A percentile compares a stretch with the other conserved stretches of the same genome.
phyloP scores from a whole-genome alignment of 371 early-diverging fungal genomes.

The Zopfochytrium polystomum region DNA sequence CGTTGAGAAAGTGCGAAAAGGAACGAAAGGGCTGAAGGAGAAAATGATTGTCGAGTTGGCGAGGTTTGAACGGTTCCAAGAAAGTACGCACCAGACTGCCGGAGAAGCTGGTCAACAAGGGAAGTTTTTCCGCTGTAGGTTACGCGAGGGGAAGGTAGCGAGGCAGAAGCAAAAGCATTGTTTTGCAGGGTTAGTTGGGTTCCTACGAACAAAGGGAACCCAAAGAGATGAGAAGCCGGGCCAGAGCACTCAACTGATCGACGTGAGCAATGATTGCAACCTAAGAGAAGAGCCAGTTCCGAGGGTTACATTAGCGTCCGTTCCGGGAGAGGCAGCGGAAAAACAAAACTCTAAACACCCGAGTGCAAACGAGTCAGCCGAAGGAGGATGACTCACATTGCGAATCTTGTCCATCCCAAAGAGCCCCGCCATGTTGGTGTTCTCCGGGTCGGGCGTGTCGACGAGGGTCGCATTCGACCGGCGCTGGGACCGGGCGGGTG shows the following conservation, averaged over 20 bases:
- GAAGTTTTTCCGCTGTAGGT: conserved; percentile 52
- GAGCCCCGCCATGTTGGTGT: too few relatives aligned
- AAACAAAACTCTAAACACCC: too few relatives aligned
- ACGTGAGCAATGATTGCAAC: conserved; percentile 65
- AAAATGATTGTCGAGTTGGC: not conserved
- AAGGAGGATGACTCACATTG: too few relatives aligned
- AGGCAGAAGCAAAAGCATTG: conserved; percentile 27
- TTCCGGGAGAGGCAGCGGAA: too few relatives aligned
- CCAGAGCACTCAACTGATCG: conserved; percentile 68
- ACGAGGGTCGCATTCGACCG: too few relatives aligned
- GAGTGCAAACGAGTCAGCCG: too few relatives aligned
- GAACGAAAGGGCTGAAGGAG: not conserved
- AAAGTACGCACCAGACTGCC: conserved; percentile 30
- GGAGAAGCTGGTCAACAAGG: conserved; percentile 39
- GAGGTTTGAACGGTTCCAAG: not conserved
- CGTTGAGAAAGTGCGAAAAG: not conserved
- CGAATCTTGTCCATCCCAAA: conserved; percentile 29
- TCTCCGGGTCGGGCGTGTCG: too few relatives aligned
- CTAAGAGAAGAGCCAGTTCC: too few relatives aligned
- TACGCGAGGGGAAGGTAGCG: not conserved
- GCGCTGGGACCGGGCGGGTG: too few relatives aligned
- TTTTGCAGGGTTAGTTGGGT: conserved; percentile 32
- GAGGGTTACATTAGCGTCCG: too few relatives aligned
- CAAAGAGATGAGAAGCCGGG: not conserved
- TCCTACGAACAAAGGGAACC: conserved; percentile 26